Percentiles rank a stretch among this genome's conserved stretches.
Conservation (phyloP, 2,329 filamentous ascomycete species). For the Neocucurbitaria cava region DNA sequence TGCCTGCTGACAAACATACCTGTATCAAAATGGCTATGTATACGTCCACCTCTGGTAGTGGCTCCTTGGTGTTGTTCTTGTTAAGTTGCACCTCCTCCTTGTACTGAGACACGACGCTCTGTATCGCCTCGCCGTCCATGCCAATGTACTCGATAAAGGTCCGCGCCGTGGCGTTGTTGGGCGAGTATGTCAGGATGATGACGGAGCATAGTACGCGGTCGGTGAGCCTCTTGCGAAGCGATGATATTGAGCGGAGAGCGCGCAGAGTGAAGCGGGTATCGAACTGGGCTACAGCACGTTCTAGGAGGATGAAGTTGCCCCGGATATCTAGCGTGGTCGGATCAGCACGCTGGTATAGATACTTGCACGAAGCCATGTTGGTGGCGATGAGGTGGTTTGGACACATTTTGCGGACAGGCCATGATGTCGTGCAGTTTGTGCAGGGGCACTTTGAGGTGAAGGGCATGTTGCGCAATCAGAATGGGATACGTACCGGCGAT, state of each 20-base stretch:
- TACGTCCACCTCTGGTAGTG: constrained; percentile 85
- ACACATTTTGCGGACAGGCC: constrained; percentile 37
- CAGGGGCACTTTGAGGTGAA: constrained; percentile 34
- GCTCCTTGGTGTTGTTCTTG: constrained; percentile 73
- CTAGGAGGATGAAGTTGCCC: constrained; percentile 88
- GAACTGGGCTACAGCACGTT: constrained; percentile 90
- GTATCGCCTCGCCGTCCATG: constrained; percentile 69
- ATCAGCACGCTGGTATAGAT: constrained; percentile 41
- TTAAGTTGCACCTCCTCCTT: constrained; percentile 71
- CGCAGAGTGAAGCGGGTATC: constrained; percentile 94
- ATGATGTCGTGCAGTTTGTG: constrained; percentile 24
- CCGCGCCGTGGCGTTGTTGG: constrained; percentile 71
- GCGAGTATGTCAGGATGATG: constrained; percentile 79
- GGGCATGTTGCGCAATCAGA: constrained; percentile 18
- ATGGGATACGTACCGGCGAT: constrained; percentile 43
- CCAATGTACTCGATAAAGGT: constrained; percentile 74
- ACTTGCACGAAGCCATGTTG: constrained; percentile 35
- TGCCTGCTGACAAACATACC: constrained; percentile 29
- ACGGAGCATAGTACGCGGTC: constrained; percentile 81
- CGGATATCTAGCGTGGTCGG: constrained; percentile 76
- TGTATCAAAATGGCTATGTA: constrained; percentile 80
- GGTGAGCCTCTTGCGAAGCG: constrained; percentile 88
- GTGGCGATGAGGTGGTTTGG: constrained; percentile 39
- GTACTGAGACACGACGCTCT: constrained; percentile 55
- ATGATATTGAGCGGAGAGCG: constrained; percentile 93